Evolutionary conservation across 495 filamentous ascomycete species (phyloP).

Genomic region (Podospora didyma): DNA sequence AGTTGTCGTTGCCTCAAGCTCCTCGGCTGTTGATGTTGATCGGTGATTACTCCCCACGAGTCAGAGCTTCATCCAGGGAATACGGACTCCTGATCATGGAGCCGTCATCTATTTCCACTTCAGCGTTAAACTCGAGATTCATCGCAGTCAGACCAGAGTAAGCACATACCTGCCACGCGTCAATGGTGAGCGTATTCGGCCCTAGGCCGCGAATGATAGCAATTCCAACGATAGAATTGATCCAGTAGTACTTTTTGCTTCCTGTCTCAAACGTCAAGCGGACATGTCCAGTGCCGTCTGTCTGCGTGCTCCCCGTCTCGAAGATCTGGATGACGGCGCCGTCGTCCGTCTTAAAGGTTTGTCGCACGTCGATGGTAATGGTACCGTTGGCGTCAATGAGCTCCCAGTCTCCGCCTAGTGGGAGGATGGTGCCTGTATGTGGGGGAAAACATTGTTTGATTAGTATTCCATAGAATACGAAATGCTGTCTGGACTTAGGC

Average conservation of each 20-base stretch:
- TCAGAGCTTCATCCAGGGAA: too few relatives aligned
- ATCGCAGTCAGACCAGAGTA: not conserved
- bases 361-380: conserved; percentile 14
- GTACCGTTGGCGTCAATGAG: conserved; percentile 11
- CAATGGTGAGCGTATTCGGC: not conserved
- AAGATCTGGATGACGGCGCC: conserved; percentile 13
- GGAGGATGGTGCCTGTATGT: conserved; percentile 13
- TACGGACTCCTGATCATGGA: too few relatives aligned
- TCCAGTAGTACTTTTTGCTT: conserved; percentile 11
- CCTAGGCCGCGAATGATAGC: conserved; percentile 1
- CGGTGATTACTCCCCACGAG: too few relatives aligned
- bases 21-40: too few relatives aligned
- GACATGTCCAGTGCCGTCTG: conserved; percentile 4
- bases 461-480: not conserved
- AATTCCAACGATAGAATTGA: conserved; percentile 11
- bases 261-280: conserved; percentile 8
- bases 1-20: too few relatives aligned
- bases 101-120: too few relatives aligned
- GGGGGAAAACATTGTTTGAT: not conserved
- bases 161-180: conserved; percentile 9
- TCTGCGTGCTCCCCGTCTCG: conserved; percentile 7
- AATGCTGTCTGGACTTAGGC: not conserved
- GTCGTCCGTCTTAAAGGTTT: conserved; percentile 14
- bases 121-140: not conserved
- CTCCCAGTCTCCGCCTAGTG: conserved; percentile 19